Conservation (phyloP, 306 rosid species). For the Castanea crenata region DNA sequence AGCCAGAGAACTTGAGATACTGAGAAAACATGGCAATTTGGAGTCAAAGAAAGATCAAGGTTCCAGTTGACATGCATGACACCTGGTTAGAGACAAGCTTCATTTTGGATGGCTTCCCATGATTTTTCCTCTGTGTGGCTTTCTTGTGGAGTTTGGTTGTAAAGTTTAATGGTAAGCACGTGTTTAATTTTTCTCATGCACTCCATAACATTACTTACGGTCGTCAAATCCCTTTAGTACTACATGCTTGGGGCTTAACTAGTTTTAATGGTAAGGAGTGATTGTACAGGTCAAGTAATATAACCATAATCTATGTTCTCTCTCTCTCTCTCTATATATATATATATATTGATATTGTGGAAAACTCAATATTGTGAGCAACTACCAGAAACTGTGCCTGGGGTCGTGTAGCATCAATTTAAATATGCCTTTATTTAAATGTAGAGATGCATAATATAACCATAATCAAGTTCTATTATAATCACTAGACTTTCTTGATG, state of each 20-base stretch:
- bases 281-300: neutral
- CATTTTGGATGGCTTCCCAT: constrained; percentile 43
- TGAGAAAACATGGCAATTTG: constrained; percentile 30
- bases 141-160: constrained; percentile 38
- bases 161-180: constrained; percentile 44
- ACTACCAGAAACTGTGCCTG: neutral
- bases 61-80: constrained; percentile 44
- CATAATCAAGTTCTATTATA: neutral
- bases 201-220: neutral
- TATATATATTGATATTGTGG: too few species aligned
- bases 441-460: neutral
- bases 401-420: constrained; percentile 1
- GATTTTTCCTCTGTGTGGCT: constrained; percentile 43
- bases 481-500: constrained; percentile 13
- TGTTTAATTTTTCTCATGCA: neutral
- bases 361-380: too few species aligned
- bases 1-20: constrained; percentile 73
- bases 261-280: neutral
- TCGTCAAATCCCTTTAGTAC: neutral
- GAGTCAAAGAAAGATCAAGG: constrained; percentile 46
- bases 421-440: constrained; percentile 1
- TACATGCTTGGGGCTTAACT: neutral
- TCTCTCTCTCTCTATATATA: too few species aligned
- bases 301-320: neutral
- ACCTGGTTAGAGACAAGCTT: constrained; percentile 30